A percentile compares a stretch with the other conserved stretches of the same genome.
phyloP scores from a whole-genome alignment of 495 filamentous ascomycete species.

The Penicillium canescens region DNA sequence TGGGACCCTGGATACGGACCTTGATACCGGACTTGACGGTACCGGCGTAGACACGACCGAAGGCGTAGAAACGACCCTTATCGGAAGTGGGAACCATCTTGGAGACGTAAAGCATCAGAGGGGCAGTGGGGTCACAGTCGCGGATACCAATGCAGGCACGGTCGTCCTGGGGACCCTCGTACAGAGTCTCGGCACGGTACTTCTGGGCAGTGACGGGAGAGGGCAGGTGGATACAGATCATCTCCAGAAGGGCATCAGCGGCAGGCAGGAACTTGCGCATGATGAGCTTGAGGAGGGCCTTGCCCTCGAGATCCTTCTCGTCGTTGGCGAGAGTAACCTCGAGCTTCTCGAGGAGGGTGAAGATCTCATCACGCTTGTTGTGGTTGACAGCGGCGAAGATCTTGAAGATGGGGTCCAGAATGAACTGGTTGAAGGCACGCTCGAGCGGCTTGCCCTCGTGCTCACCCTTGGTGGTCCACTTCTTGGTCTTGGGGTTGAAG shows the following conservation, averaged over 20 bases:
- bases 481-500: slow-evolving; percentile 99
- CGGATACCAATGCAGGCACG: slow-evolving; percentile 92
- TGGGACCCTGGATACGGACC: slow-evolving; percentile 99
- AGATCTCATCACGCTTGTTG: slow-evolving; percentile 95
- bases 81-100: slow-evolving; percentile 99
- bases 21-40: slow-evolving; percentile 96
- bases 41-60: slow-evolving; percentile 99
- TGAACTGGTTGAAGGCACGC: slow-evolving; percentile 99
- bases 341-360: slow-evolving; percentile 82
- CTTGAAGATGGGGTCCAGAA: slow-evolving; percentile 98
- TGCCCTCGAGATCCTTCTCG: slow-evolving; percentile 94
- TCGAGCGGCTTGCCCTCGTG: slow-evolving; percentile 86
- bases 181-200: slow-evolving; percentile 98
- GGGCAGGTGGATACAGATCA: slow-evolving; percentile 99
- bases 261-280: slow-evolving; percentile 99
- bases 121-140: slow-evolving; percentile 94
- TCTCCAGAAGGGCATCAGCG: slow-evolving; percentile 97
- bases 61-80: slow-evolving; percentile 99
- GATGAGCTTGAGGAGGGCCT: slow-evolving; percentile 92
- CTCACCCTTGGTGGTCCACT: slow-evolving; percentile 87
- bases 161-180: slow-evolving; percentile 95
- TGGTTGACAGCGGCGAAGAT: slow-evolving; percentile 96
- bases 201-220: slow-evolving; percentile 95
- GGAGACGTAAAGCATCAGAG: slow-evolving; percentile 99
- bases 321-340: slow-evolving; percentile 83